Percentiles rank a stretch among this genome's conserved stretches.
Evolutionary conservation across 2,329 filamentous ascomycete genomes (phyloP).

Genomic region (Leptographium procerum): DNA sequence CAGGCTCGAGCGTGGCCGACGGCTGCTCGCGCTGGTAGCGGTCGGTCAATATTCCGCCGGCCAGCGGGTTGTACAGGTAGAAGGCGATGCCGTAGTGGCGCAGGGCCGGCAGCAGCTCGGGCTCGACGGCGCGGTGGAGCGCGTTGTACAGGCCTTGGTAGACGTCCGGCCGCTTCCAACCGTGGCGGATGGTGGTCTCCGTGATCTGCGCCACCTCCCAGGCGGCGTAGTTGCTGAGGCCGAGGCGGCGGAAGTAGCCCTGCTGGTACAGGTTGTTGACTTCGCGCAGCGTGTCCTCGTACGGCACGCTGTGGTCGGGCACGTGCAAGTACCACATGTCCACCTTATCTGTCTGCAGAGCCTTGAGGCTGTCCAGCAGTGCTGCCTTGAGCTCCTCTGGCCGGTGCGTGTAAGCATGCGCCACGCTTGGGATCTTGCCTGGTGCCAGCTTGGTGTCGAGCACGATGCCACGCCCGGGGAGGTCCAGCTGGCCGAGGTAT

Average conservation of each 20-base stretch:
- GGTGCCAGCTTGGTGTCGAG: conserved; percentile 17
- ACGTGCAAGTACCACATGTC: conserved; percentile 36
- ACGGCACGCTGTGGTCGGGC: conserved; percentile 35
- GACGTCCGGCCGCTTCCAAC: conserved; percentile 29
- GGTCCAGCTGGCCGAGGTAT: conserved; percentile 28
- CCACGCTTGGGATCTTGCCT: neutral
- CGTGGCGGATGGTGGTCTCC: conserved; percentile 24
- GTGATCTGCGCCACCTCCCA: conserved; percentile 31
- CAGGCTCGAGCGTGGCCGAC: conserved; percentile 1
- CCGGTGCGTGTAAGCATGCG: conserved; percentile 9
- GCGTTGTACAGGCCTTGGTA: conserved; percentile 34
- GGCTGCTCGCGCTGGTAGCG: conserved; percentile 18
- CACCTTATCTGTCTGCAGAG: conserved; percentile 16
- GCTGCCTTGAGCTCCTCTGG: conserved; percentile 12
- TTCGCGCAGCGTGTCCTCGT: conserved; percentile 41
- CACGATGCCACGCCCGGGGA: conserved; percentile 20
- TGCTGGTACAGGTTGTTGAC: conserved; percentile 33
- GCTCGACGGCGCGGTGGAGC: conserved; percentile 26
- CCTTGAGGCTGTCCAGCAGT: conserved; percentile 13
- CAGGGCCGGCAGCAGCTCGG: conserved; percentile 29
- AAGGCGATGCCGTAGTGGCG: conserved; percentile 28
- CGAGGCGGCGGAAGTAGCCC: conserved; percentile 39
- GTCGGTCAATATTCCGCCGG: conserved; percentile 17
- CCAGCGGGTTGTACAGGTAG: conserved; percentile 13
- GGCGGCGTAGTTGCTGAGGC: conserved; percentile 33